A percentile compares a stretch with the other conserved stretches of the same genome.
These are phyloP conservation scores for Fomitopsis betulina DNA, from an alignment of 1,284 basidiomycete genomes.

Conservation along the genomic window DNA sequence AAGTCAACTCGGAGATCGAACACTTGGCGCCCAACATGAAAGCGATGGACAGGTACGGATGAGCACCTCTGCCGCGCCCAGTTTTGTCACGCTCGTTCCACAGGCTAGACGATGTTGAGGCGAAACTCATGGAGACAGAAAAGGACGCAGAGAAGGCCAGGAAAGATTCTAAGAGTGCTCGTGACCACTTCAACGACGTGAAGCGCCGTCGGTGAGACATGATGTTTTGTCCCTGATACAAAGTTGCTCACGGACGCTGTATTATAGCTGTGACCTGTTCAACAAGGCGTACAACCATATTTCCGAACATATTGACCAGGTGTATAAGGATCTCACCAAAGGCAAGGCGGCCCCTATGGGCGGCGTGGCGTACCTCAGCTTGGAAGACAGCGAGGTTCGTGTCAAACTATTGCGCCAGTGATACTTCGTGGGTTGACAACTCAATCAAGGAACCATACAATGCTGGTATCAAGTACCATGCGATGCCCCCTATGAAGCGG, in stretches of 20 bases:
- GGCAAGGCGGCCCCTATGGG: slow-evolving; percentile 91
- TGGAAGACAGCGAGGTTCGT: slow-evolving; percentile 91
- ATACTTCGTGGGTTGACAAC: background rate
- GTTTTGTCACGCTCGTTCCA: background rate
- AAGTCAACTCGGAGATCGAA: slow-evolving; percentile 82
- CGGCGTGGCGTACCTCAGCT: slow-evolving; percentile 91
- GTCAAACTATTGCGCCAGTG: background rate
- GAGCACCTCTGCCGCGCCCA: background rate
- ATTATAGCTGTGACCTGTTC: slow-evolving; percentile 75
- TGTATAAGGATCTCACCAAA: slow-evolving; percentile 98
- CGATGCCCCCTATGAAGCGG: slow-evolving; percentile 99
- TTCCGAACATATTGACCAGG: slow-evolving; percentile 87
- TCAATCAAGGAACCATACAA: slow-evolving; percentile 83
- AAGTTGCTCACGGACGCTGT: background rate
- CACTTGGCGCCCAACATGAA: slow-evolving; percentile 96
- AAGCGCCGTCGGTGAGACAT: slow-evolving; percentile 70
- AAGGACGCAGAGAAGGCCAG: slow-evolving; percentile 74
- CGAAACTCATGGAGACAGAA: slow-evolving; percentile 68
- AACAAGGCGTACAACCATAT: slow-evolving; percentile 97
- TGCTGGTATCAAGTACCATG: slow-evolving; percentile 96
- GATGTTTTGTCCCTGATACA: background rate
- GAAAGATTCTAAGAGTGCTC: slow-evolving; percentile 82
- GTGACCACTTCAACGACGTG: slow-evolving; percentile 88
- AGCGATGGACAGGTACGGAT: slow-evolving; percentile 76
- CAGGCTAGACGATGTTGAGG: slow-evolving; percentile 91